phyloP scores from a whole-genome alignment of 768 basidiomycete genomes.

The Lactifluus echinatus region DNA sequence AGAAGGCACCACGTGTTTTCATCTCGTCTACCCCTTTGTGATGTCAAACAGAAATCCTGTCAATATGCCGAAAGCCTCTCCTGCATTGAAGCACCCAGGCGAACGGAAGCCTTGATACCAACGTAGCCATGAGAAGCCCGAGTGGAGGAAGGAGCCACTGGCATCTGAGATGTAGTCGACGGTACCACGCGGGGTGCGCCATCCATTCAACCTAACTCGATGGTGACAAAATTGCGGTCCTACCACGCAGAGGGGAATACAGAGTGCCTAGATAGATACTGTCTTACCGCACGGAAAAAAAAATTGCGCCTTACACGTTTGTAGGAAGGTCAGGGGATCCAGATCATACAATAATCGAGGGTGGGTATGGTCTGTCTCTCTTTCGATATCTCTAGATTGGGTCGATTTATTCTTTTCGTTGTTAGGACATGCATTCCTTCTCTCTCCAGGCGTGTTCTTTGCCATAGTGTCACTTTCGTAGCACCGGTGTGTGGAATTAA shows the following conservation, averaged over 20 bases:
- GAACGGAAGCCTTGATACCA: no score
- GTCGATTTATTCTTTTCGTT: background rate
- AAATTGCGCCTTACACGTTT: background rate
- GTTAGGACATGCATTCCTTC: background rate
- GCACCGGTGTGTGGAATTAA: no score
- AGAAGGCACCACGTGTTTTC: background rate
- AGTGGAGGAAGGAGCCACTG: no score
- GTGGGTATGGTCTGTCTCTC: background rate
- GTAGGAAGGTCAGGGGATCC: background rate
- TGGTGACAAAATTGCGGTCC: background rate
- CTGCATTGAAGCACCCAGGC: no score
- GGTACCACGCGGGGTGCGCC: background rate
- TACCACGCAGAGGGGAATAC: background rate
- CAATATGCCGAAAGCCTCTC: background rate
- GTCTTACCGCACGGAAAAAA: background rate
- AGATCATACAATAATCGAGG: background rate
- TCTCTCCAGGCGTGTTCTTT: background rate
- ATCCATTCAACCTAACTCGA: background rate
- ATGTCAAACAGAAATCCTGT: background rate
- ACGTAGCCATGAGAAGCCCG: no score
- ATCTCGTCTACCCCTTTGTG: background rate
- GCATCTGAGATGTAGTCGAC: background rate
- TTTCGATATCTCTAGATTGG: background rate
- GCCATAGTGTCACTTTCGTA: background rate
- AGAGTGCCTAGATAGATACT: background rate